A percentile compares a stretch with the other conserved stretches of the same genome.
These are phyloP conservation scores for Cutaneotrichosporon sp. DNA, from an alignment of 1,284 basidiomycete genomes.

Conservation along the genomic window DNA sequence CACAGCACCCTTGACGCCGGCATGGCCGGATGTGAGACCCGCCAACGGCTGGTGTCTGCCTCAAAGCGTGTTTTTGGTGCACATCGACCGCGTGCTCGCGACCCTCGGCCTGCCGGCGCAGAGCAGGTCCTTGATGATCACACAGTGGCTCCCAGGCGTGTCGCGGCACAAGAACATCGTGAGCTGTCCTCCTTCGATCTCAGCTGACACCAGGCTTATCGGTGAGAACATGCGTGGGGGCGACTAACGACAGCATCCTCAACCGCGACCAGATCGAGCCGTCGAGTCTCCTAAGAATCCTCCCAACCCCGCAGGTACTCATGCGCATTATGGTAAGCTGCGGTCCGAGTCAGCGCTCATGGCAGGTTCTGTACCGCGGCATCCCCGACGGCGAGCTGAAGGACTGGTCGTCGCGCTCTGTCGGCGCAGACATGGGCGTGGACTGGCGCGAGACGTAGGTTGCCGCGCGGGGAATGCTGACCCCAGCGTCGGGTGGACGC, in stretches of 20 bases:
- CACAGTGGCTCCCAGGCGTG: constrained; percentile 39
- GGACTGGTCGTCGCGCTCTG: constrained; percentile 32
- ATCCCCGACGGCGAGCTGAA: constrained; percentile 36
- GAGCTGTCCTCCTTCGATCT: too few relatives aligned
- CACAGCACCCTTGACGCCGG: constrained; percentile 26
- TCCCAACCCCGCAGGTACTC: constrained; percentile 36
- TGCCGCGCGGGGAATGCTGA: not conserved
- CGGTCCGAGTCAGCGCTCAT: not conserved
- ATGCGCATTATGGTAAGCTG: constrained; percentile 37
- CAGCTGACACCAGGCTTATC: constrained; percentile 26
- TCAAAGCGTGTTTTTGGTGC: constrained; percentile 37
- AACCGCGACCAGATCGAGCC: constrained; percentile 33
- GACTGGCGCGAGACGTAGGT: constrained; percentile 43
- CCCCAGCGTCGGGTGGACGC: constrained; percentile 34
- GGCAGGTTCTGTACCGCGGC: constrained; percentile 39
- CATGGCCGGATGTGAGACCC: constrained; percentile 41
- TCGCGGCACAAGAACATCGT: constrained; percentile 41
- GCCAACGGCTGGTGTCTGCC: constrained; percentile 37
- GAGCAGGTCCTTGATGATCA: constrained; percentile 39
- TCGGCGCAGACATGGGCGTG: constrained; percentile 37
- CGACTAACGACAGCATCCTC: constrained; percentile 28
- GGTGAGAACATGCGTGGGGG: constrained; percentile 15
- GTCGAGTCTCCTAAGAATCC: constrained; percentile 27
- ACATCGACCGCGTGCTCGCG: constrained; percentile 39
- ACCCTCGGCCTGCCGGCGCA: constrained; percentile 39